Evolutionary conservation across 2,329 filamentous ascomycete genomes (phyloP).

Genomic region (Microascus cirrosus): DNA sequence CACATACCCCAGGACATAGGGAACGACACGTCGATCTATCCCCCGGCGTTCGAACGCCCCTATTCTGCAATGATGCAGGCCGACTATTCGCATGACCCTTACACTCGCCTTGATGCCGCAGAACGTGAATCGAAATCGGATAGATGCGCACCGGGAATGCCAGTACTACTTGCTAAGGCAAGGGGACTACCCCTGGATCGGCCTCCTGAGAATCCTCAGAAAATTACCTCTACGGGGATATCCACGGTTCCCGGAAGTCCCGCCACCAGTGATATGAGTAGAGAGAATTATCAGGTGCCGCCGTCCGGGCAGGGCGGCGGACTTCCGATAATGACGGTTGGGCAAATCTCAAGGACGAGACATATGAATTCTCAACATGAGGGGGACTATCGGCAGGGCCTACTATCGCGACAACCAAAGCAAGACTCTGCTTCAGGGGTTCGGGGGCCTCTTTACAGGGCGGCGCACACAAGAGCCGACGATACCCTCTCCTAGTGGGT

Average conservation of each 20-base stretch:
- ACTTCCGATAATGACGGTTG: background rate
- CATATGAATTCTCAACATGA: background rate
- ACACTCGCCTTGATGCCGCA: background rate
- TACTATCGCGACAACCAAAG: background rate
- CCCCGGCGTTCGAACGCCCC: background rate
- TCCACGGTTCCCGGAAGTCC: background rate
- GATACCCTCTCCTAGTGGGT: background rate
- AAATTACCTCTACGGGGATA: background rate
- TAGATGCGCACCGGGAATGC: conserved; percentile 8
- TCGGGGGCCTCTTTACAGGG: background rate
- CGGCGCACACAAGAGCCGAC: background rate
- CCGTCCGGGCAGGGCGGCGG: background rate
- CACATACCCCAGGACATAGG: background rate
- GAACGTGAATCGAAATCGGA: conserved; percentile 7
- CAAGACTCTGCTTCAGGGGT: background rate
- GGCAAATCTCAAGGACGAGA: background rate
- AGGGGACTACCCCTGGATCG: conserved; percentile 8
- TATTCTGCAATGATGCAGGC: background rate
- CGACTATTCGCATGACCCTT: conserved; percentile 3
- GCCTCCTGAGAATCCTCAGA: background rate
- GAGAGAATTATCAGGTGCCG: background rate
- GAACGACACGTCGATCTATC: background rate
- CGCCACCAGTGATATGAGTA: background rate
- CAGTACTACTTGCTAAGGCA: conserved; percentile 8
- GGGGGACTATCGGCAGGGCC: background rate